These are phyloP conservation scores for Phytophthora quininea DNA, from an alignment of 352 stramenopile genomes.

Conservation along the genomic window DNA sequence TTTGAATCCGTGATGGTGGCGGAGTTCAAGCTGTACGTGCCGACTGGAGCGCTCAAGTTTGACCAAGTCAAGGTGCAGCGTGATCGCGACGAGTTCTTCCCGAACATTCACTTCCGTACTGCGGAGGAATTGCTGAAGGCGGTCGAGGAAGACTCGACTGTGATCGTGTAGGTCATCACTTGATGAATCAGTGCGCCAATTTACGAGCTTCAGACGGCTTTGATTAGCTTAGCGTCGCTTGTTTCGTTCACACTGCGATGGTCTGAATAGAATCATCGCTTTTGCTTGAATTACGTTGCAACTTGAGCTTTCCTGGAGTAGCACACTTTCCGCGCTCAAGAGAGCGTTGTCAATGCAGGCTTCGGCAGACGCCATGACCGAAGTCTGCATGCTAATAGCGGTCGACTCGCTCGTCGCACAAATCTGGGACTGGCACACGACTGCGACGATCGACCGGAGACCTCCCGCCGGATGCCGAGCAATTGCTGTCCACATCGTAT, in stretches of 20 bases:
- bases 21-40: slow-evolving; percentile 33
- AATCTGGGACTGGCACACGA: slow-evolving; percentile 20
- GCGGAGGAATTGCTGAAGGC: slow-evolving; percentile 29
- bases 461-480: slow-evolving; percentile 3
- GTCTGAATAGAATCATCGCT: neutral
- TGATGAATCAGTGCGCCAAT: too few species aligned
- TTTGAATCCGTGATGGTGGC: slow-evolving; percentile 3
- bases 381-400: neutral
- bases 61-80: slow-evolving; percentile 36
- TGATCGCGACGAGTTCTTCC: slow-evolving; percentile 39
- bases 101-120: slow-evolving; percentile 34
- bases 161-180: slow-evolving; percentile 9
- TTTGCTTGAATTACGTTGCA: neutral
- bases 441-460: slow-evolving; percentile 16
- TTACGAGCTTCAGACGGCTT: too few species aligned
- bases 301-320: slow-evolving; percentile 15
- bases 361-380: slow-evolving; percentile 9
- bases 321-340: slow-evolving; percentile 18
- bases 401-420: neutral
- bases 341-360: slow-evolving; percentile 19
- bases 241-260: neutral
- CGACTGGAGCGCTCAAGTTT: slow-evolving; percentile 13
- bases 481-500: slow-evolving; percentile 24
- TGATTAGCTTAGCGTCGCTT: neutral
- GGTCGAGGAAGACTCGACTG: slow-evolving; percentile 29